phyloP scores from a whole-genome alignment of 176 grass and related monocot species.

The Carex scoparia region DNA sequence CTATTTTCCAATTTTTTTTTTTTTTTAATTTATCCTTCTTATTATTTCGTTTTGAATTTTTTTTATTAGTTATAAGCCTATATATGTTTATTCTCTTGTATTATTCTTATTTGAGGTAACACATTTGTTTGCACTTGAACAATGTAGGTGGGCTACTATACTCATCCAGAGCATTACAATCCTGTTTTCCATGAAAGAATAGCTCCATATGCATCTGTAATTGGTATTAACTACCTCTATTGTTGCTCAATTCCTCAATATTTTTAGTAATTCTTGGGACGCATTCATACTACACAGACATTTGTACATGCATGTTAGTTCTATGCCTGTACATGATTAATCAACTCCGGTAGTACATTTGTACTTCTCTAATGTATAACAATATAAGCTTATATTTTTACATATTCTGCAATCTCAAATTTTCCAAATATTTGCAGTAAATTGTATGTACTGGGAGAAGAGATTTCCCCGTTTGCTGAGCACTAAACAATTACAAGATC shows the following conservation, averaged over 20 bases:
- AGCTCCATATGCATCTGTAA: conserved; percentile 76
- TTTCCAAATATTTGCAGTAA: conserved; percentile 48
- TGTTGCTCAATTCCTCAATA: conserved; percentile 5
- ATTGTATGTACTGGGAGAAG: conserved; percentile 98
- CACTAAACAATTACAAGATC: conserved; percentile 58
- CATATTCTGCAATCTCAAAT: conserved; percentile 11
- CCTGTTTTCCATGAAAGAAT: conserved; percentile 90
- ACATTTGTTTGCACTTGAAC: conserved; percentile 4
- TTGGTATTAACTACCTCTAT: conserved; percentile 48
- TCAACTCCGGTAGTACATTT: background rate
- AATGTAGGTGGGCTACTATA: conserved; percentile 73
- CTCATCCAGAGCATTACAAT: conserved; percentile 78
- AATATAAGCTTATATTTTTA: background rate
- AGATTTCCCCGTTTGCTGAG: conserved; percentile 85
- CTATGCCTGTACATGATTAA: background rate
- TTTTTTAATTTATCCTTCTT: background rate
- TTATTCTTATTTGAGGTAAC: conserved; percentile 2
- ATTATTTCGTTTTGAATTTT: conserved; percentile 2
- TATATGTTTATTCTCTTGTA: background rate
- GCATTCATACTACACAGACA: background rate
- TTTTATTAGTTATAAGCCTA: conserved; percentile 9
- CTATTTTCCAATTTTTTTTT: background rate
- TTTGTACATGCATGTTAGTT: background rate
- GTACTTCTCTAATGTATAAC: background rate
- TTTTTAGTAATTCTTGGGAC: background rate